Evolutionary conservation across 2,329 filamentous ascomycete species (phyloP).

Genomic region (Colletotrichum australisinense): DNA sequence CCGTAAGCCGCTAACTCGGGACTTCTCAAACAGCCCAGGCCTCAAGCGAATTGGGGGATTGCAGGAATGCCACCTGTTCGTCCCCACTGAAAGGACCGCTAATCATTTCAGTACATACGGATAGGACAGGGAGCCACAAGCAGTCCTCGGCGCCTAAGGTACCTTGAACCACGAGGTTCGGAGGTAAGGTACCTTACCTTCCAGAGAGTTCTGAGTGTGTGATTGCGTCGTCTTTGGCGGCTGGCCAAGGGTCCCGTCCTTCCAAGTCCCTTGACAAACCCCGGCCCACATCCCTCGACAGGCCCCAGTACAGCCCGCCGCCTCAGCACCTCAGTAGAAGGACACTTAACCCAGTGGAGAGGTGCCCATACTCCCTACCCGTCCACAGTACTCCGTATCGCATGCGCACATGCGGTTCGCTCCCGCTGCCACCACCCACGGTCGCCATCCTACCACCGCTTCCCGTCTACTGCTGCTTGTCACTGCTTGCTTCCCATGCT

Average conservation of each 20-base stretch:
- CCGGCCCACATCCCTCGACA: background rate
- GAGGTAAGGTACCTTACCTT: background rate
- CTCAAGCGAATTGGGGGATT: conserved; percentile 21
- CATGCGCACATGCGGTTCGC: background rate
- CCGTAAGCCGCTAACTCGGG: conserved; percentile 13
- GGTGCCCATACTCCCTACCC: background rate
- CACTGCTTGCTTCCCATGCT: background rate
- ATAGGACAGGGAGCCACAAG: background rate
- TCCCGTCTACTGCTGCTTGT: background rate
- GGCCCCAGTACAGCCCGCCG: background rate
- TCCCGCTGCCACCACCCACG: background rate
- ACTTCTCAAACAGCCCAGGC: conserved; percentile 18
- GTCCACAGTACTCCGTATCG: too few species aligned
- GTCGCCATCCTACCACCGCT: background rate
- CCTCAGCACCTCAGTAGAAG: background rate
- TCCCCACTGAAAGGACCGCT: conserved; percentile 16
- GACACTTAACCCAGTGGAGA: background rate
- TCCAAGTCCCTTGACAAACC: background rate
- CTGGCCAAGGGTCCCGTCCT: background rate
- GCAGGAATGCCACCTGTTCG: conserved; percentile 14
- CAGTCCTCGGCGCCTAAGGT: background rate
- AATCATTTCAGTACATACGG: conserved; percentile 22
- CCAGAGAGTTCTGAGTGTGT: background rate
- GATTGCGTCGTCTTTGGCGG: background rate
- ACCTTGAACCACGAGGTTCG: too few species aligned